These are phyloP conservation scores for apple (Malus domestica) DNA, from an alignment of 306 rosid species.

Conservation along the genomic window ASM211411v1 NC_041798.1:25625001-25625500, in stretches of 20 bases:
- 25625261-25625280: not conserved
- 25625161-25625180: constrained; percentile 89
- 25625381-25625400: not conserved
- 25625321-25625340: not conserved
- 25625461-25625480: constrained; percentile 45
- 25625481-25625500: constrained; percentile 93
- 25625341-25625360: not conserved
- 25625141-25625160: constrained; percentile 88
- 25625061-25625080: not conserved
- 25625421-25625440: not conserved
- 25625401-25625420: not conserved
- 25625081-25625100: not conserved
- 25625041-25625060: not conserved
- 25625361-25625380: not conserved
- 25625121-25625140: constrained; percentile 84
- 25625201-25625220: constrained; percentile 97
- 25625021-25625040: not conserved
- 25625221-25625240: constrained; percentile 60
- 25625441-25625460: too few species aligned
- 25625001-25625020: constrained; percentile 55
- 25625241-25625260: not conserved
- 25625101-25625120: constrained; percentile 49
- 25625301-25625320: not conserved
- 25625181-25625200: constrained; percentile 99
- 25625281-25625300: not conserved